phyloP scores from a whole-genome alignment of 23 red algal species.

The Cyanidium caldarium region DNA sequence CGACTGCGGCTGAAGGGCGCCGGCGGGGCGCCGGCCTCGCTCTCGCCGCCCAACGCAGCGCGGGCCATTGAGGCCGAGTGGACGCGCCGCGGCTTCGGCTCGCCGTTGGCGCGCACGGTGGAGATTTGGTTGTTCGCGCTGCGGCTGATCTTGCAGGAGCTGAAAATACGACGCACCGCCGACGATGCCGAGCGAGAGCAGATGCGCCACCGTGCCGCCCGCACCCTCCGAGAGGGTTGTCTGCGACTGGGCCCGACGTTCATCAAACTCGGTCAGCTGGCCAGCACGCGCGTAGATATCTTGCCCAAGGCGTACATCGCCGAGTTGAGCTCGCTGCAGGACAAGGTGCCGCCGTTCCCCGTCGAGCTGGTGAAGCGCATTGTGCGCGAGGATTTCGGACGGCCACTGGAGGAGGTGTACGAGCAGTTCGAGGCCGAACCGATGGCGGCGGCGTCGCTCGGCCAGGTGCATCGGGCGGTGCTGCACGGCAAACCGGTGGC shows the following conservation, averaged over 20 bases:
- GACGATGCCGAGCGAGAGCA: constrained; percentile 5
- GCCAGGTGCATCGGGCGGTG: constrained; percentile 78
- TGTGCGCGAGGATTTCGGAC: constrained; percentile 53
- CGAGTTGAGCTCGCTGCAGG: constrained; percentile 56
- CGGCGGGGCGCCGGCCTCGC: too few species aligned
- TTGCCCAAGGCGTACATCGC: constrained; percentile 65
- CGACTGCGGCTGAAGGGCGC: too few species aligned
- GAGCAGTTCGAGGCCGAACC: constrained; percentile 56
- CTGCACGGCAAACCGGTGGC: constrained; percentile 55
- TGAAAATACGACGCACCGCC: constrained; percentile 22
- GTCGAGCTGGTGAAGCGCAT: constrained; percentile 33
- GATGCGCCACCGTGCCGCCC: constrained; percentile 2
- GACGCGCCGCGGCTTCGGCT: background rate
- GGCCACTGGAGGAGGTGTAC: constrained; percentile 27
- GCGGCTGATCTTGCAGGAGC: constrained; percentile 23
- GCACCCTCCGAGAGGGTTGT: background rate
- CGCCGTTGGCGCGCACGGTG: background rate
- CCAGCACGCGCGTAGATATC: constrained; percentile 76
- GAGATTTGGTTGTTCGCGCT: constrained; percentile 79
- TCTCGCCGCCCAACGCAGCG: too few species aligned
- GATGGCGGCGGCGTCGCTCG: constrained; percentile 86
- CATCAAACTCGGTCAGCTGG: constrained; percentile 88
- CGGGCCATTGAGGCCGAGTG: background rate
- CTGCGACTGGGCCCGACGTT: constrained; percentile 68
- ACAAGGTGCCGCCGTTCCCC: constrained; percentile 67